Evolutionary conservation across 768 basidiomycete species (phyloP), one percentile per base, ranked within the genome.

Genomic region (Naganishia vaughanmartiniae): DNA sequence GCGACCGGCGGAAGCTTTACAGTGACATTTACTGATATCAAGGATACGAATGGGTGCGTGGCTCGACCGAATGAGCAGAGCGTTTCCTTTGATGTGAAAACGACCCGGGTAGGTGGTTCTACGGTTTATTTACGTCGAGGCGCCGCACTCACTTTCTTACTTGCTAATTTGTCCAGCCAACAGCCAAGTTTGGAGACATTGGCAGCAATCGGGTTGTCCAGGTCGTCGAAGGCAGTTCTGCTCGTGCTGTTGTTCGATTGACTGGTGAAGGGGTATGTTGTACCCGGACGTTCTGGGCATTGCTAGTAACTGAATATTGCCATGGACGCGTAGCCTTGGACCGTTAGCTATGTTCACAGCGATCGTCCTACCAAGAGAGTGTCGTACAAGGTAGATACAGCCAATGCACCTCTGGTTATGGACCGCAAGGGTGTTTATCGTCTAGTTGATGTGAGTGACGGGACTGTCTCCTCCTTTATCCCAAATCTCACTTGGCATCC

Each of bases 41-140:
- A 90, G 78, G 96, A 98, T 82, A 87, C 87, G 4, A 91, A 92
- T 76, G 89, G 90, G 33, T 97, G 96, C 82, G 89, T 88, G 76
- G 86, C 91, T 30, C 77, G 87, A 10, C 82, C 97, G 19, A 86
- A 87, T 10, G 88, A 88, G 0, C 87, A 89, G n/a, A 90, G 90
- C 2, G 81, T 95, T 39, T 85, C 87, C 9, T 91, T 95, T 60
- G 91, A 91, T 74, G 93, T 99, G 26, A 87, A 89, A 73, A 63
- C 83, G 90, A 72, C 85, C 10, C 55, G 54, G 24, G 67, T 65
- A 36, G 21, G 69, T 65, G 2, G 11, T 0, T 9, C n/a, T 34
- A 4, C 39, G 7, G 10, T 58, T 39, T 4, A 17, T 30, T 14
- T 9, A 7, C 42, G 15, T 15, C 24, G 42, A 1, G 6, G 6